Conservation (phyloP, 257 asterid species). For the Solanum tacnaense region DNA sequence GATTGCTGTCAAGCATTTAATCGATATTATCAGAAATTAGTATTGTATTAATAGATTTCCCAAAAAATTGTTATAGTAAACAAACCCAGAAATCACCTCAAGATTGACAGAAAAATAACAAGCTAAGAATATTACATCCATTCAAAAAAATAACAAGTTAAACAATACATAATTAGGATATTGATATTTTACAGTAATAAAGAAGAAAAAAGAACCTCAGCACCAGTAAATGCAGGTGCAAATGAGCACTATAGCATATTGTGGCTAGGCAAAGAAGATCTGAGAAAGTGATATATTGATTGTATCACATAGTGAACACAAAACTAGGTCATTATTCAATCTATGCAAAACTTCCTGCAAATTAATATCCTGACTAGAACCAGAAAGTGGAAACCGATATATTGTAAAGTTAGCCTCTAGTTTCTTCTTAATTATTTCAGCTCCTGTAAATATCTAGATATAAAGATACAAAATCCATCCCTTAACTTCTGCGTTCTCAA, state of each 20-base stretch:
- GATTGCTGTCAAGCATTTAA: constrained; percentile 22
- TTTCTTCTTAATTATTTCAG: neutral
- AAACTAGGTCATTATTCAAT: neutral
- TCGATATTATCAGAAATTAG: neutral
- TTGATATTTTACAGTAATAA: neutral
- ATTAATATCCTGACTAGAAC: neutral
- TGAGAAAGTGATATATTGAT: neutral
- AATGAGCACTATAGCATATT: neutral
- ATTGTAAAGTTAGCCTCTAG: neutral
- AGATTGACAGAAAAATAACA: neutral
- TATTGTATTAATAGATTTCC: neutral
- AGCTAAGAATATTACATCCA: neutral
- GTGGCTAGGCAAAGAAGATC: neutral
- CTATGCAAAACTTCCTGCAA: neutral
- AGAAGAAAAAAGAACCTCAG: neutral
- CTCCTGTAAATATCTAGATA: neutral
- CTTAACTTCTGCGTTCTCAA: neutral
- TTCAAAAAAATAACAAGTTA: neutral
- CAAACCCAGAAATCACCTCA: neutral
- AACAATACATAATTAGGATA: neutral
- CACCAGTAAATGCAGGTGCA: neutral
- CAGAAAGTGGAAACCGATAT: neutral
- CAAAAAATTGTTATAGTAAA: neutral
- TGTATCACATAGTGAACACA: neutral
- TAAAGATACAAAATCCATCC: neutral